Base-by-base conservation (phyloP, 129 eudicot species). In the Centrapalus pauciflorus region DNA sequence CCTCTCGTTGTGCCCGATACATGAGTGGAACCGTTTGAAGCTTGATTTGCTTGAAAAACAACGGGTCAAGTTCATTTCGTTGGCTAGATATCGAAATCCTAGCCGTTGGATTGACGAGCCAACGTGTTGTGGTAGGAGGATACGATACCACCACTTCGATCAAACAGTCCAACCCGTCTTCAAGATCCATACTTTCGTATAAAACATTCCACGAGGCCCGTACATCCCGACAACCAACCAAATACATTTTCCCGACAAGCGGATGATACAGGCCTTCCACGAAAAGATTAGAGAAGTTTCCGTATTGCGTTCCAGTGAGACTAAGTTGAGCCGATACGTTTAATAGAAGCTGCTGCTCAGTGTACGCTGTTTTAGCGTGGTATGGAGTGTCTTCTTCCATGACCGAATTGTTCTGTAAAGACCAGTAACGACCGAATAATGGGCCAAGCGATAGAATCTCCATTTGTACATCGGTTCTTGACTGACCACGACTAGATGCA, bases 81-180 rank as follows among this genome's bases (percentile, higher is more conserved):
- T 78, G 80, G 73, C 96, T 88, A 5, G 84, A 72, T 64, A 93
- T 72, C 23, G 95, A 86, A 55, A 93, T 72, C 23, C 64, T 76
- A 61, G 95, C 95, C 7, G 92, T 79, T 46, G 96, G 99, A 72
- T 79, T 84, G 68, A 88, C 89, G 33, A 93, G 77, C 99, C 99
- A 93, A 11, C 88, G 89, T 27, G 90, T 79, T 16, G 89, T 78
- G 19, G 88, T 80, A 4, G 99, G 95, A 0, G 99, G 99, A 71
- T 93, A 93, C 1, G 90, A 75, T 27, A 89, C 69, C 50, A 84
- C 80, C n/a, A 84, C 85, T 77, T 86, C 95, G 38, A 89, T 66
- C 73, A 80, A 82, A 75, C 96, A 93, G 66, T 93, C 99, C 60
- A 93, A 71, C 46, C 96, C 99, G 12, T 77, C 69, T 73, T 89